Evolutionary conservation across 176 grass and related monocot genomes (phyloP).

Genomic region (Puccinellia tenuiflora): DNA sequence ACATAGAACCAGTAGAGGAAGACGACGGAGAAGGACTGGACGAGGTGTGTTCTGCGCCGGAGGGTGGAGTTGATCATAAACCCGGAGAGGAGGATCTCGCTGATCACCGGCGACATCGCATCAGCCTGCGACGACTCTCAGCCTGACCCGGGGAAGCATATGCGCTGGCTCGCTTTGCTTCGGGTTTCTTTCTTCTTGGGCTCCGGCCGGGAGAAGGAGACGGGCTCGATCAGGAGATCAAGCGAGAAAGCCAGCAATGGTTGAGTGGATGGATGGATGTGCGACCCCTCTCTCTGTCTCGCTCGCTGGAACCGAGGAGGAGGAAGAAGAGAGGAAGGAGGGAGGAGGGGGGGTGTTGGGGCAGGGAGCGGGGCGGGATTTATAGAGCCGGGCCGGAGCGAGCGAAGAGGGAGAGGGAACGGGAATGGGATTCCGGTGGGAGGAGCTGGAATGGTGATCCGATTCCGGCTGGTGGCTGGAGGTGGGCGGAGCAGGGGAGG

Average conservation of each 20-base stretch:
- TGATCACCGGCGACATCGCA: constrained; percentile 97
- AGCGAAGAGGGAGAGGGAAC: background rate
- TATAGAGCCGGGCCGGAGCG: constrained; percentile 7
- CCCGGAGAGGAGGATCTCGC: constrained; percentile 97
- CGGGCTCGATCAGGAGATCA: background rate
- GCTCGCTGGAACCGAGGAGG: background rate
- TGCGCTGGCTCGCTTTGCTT: constrained; percentile 2
- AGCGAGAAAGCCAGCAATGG: background rate
- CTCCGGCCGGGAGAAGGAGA: background rate
- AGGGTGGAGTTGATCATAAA: constrained; percentile 99
- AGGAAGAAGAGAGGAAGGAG: background rate
- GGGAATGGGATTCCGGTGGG: constrained; percentile 7
- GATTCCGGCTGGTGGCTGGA: background rate
- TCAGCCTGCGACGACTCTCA: constrained; percentile 66
- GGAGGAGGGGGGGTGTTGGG: constrained; percentile 11
- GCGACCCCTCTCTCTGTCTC: background rate
- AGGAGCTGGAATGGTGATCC: background rate
- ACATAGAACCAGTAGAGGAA: constrained; percentile 99
- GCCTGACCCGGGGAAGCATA: constrained; percentile 61
- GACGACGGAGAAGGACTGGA: constrained; percentile 98
- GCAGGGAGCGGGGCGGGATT: constrained; percentile 3
- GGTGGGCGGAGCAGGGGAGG: background rate
- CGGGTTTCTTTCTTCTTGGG: background rate
- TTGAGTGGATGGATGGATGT: background rate
- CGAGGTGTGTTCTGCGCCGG: constrained; percentile 81